Base-by-base conservation (phyloP, 768 basidiomycete genomes). In the Pluteus cervinus region DNA sequence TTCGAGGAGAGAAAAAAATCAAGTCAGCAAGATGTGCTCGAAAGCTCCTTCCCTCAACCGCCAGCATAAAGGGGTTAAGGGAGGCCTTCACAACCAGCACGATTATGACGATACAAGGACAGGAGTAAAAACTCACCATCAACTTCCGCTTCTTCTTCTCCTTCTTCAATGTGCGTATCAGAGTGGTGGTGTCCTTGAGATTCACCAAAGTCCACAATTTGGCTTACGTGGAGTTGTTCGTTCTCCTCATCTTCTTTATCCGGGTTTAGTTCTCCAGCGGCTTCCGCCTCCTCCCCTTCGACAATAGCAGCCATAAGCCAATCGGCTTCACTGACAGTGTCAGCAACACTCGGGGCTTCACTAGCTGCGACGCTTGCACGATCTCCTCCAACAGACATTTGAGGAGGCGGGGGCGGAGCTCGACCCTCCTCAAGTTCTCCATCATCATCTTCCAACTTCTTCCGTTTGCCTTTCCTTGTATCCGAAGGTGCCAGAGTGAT, bases 221-320 rank as follows among this genome's bases (percentile, higher is more conserved):
- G 53, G 53, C 63, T 69, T 45, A 68, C 65, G 53, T 68, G 63
- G 38, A 68, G 54, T 39, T 61, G 62, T 28, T 68, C 62, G 37
- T 57, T 60, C 41, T 73, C 76, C 32, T 62, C 62, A 38, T 64
- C 65, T 34, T 65, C 64, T 33, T 67, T 69, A 43, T 58, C 57
- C 45, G 48, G 54, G 41, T 68, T 66, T 53, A 64, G 60, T 43
- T 64, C 61, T 40, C 49, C 52, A n/a, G 54, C 63, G n/a, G 60
- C 53, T 38, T 65, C 68, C n/a, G 55, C 71, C 41, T 76, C 81
- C 40, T 65, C 78, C 50, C 79, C 80, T 48, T 75, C 80, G 55
- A 80, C 81, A 49, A 88, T 89, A 36, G 86, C 86, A 55, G 85
- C 86, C 86, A 89, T 88, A 29, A 88, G 68, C 86, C 86, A 89